A percentile compares a stretch with the other conserved stretches of the same genome.
phyloP scores from a whole-genome alignment of 768 basidiomycete genomes.

The Mycena maculata region DNA sequence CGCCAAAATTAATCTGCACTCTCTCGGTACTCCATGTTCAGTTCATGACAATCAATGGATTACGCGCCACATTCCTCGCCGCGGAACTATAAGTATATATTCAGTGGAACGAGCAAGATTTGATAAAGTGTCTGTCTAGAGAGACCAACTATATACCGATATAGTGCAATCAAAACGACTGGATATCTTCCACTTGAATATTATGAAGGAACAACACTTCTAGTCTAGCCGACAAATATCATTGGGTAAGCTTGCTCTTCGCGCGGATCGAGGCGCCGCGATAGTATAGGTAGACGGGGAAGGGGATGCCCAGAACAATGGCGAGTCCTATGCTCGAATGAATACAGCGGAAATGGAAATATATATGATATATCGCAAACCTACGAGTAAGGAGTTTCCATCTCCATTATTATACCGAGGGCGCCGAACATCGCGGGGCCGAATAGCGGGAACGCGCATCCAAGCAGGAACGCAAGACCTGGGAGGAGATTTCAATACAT shows the following conservation, averaged over 20 bases:
- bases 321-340: conserved; percentile 44
- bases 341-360: conserved; percentile 27
- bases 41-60: too few species aligned
- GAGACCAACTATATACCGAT: too few species aligned
- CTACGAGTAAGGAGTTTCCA: conserved; percentile 70
- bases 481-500: background rate
- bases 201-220: background rate
- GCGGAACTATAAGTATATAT: too few species aligned
- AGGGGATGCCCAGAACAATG: conserved; percentile 65
- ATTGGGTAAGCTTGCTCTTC: too few species aligned
- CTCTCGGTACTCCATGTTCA: too few species aligned
- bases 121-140: too few species aligned
- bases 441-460: conserved; percentile 75
- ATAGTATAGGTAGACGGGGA: conserved; percentile 66
- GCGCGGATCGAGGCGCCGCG: conserved; percentile 40
- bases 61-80: too few species aligned
- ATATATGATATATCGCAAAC: conserved; percentile 38
- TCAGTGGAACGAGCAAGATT: too few species aligned
- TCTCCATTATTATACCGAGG: conserved; percentile 67
- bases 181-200: background rate
- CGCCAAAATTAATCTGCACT: too few species aligned
- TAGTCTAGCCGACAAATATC: background rate
- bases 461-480: conserved; percentile 74
- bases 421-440: conserved; percentile 66
- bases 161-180: background rate